These are phyloP conservation scores for Candida palmyrensis DNA, from an alignment of 805 yeast genomes.

Conservation along the genomic window DNA sequence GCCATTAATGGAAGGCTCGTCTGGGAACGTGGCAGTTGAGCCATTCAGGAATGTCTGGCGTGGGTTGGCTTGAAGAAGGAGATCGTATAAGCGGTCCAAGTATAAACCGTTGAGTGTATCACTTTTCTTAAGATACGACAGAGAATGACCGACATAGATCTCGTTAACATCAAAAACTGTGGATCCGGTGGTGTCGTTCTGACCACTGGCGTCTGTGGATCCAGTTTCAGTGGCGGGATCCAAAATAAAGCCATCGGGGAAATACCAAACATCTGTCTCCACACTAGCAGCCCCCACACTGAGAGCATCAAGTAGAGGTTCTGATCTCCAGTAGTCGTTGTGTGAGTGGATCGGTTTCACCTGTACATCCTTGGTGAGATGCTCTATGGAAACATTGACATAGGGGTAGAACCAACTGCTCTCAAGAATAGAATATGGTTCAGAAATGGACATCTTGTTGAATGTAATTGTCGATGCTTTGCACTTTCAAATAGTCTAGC, in stretches of 20 bases:
- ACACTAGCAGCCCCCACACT: conserved; percentile 51
- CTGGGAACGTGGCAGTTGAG: conserved; percentile 9
- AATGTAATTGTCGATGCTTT: too few species aligned
- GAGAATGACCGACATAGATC: conserved; percentile 61
- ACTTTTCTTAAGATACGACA: conserved; percentile 37
- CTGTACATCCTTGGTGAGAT: conserved; percentile 30
- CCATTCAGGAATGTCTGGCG: conserved; percentile 4
- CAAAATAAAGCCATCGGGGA: conserved; percentile 28
- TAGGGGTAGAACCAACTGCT: too few species aligned
- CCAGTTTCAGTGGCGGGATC: conserved; percentile 22
- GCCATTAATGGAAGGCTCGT: conserved; percentile 17
- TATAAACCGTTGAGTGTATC: conserved; percentile 48
- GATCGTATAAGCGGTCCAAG: conserved; percentile 44
- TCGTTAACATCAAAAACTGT: conserved; percentile 19
- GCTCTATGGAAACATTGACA: conserved; percentile 8
- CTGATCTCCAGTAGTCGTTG: conserved; percentile 61
- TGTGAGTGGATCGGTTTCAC: conserved; percentile 56
- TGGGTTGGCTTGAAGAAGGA: conserved; percentile 48
- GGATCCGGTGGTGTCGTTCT: conserved; percentile 11
- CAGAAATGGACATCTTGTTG: too few species aligned
- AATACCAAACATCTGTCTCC: conserved; percentile 65
- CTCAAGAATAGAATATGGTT: too few species aligned
- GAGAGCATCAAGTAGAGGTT: conserved; percentile 56
- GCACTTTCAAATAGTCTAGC: too few species aligned
- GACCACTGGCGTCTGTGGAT: conserved; percentile 18